Evolutionary conservation across 2,329 filamentous ascomycete genomes (phyloP), one percentile per base, ranked within the genome.

Genomic region (Exophiala spinifera): DNA sequence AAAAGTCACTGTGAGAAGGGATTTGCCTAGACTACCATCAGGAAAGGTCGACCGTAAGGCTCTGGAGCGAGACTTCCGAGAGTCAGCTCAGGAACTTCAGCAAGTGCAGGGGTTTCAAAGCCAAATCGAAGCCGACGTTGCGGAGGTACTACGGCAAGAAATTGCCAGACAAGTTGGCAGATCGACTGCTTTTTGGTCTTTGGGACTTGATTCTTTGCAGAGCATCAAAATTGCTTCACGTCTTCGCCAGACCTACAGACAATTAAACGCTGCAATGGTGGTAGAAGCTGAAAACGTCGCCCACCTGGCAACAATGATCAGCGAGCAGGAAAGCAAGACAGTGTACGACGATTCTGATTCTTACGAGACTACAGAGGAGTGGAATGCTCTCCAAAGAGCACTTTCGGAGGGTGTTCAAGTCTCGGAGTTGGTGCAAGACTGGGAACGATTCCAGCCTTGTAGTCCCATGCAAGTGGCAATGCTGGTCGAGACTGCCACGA

Each of bases 11-110:
- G 17, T 87, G 1, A 72, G 87, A 58, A 61, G 76, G 0, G 74
- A 79, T 7, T 85, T 96, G 52, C 90, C 90, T 1, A 83, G 86
- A 49, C 74, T 96, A 17, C 77, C 90, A 2, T 95, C 90, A 0
- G 91, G 91, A 0, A 96, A 96, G 66, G 79, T 91, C 13, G 87
- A 96, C 64, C 84, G 83, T 48, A 86, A 83, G 62, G 71, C 69
- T 11, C 72, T 96, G 6, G 77, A 83, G 61, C 47, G 23, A 20
- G 47, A 51, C 19, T 60, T 63, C 49, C 62, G 63, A n/a, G 64
- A 49, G 6, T 49, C 19, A 11, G 46, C 31, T 14, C 10, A 15
- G 8, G 20, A 46, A 3, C 15, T 19, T 15, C 46, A 21, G 6
- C 21, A 39, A 20, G 15, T 51, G 15, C 21, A 50, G 4, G 34